phyloP scores from a whole-genome alignment of 2,329 filamentous ascomycete genomes.

The Mycosphaerella sp. region DNA sequence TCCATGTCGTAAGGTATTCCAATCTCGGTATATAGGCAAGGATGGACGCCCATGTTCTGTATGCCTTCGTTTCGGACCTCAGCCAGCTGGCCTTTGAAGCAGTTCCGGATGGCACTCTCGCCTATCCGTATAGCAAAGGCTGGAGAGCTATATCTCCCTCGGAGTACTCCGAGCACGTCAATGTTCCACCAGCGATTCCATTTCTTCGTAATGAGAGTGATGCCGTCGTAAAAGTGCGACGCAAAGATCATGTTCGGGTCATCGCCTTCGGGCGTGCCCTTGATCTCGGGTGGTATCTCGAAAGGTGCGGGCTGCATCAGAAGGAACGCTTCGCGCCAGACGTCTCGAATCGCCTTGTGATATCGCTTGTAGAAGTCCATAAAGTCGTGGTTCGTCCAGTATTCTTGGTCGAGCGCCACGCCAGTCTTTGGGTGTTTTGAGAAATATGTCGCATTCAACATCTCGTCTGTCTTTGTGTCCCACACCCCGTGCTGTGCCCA shows the following conservation, averaged over 20 bases:
- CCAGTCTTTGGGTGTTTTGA: conserved; percentile 68
- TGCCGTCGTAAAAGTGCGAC: conserved; percentile 93
- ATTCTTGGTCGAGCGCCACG: conserved; percentile 67
- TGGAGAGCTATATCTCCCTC: conserved; percentile 80
- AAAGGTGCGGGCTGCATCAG: conserved; percentile 88
- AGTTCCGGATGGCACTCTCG: conserved; percentile 90
- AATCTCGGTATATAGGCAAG: conserved; percentile 87
- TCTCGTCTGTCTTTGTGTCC: conserved; percentile 70
- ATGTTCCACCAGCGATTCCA: conserved; percentile 99
- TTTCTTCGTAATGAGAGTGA: conserved; percentile 95
- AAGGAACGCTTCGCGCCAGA: conserved; percentile 77
- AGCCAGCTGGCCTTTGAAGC: conserved; percentile 77
- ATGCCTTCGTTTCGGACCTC: conserved; percentile 78
- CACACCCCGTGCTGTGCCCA: conserved; percentile 98
- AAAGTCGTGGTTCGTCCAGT: conserved; percentile 87
- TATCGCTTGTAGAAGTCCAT: conserved; percentile 78
- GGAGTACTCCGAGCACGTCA: conserved; percentile 84
- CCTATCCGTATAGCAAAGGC: conserved; percentile 90
- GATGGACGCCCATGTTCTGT: conserved; percentile 83
- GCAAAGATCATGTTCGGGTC: conserved; percentile 87
- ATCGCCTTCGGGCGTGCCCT: conserved; percentile 72
- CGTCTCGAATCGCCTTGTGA: conserved; percentile 62
- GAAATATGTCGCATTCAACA: conserved; percentile 85
- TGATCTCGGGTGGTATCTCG: conserved; percentile 82
- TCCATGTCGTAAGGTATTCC: conserved; percentile 99